phyloP scores from a whole-genome alignment of 768 basidiomycete species.

The Mycena capillaripes region DNA sequence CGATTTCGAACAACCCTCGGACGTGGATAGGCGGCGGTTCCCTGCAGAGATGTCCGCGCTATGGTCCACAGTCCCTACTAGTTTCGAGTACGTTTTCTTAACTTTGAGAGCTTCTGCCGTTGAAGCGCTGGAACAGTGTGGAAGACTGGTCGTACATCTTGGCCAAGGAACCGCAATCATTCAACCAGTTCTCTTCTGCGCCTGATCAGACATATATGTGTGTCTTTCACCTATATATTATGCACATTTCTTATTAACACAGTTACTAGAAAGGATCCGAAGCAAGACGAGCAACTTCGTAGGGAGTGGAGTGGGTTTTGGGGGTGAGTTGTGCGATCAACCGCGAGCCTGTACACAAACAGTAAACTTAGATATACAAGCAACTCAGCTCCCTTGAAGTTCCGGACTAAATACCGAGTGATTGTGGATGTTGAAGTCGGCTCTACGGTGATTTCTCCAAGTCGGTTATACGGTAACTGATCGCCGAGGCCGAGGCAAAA shows the following conservation, averaged over 20 bases:
- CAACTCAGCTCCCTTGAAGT: too few relatives aligned
- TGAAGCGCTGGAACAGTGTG: constrained; percentile 4
- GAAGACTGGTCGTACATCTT: constrained; percentile 33
- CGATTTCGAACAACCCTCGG: background rate
- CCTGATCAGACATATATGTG: background rate
- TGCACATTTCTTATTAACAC: background rate
- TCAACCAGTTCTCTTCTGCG: background rate
- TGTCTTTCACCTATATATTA: background rate
- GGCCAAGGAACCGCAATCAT: background rate
- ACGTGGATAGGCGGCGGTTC: background rate
- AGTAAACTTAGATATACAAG: too few relatives aligned
- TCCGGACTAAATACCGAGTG: too few relatives aligned
- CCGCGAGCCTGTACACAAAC: too few relatives aligned
- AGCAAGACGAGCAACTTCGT: background rate
- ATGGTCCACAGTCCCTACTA: constrained; percentile 3
- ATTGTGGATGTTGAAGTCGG: too few relatives aligned
- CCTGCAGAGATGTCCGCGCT: background rate
- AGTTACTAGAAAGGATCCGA: background rate
- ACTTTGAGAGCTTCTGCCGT: background rate
- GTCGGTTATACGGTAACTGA: too few relatives aligned
- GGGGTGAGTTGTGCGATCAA: too few relatives aligned
- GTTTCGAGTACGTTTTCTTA: constrained; percentile 11
- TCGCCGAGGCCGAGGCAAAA: too few relatives aligned
- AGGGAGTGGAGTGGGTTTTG: background rate
- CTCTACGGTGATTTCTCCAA: too few relatives aligned